Percentiles rank a stretch among this genome's conserved stretches.
phyloP scores from a whole-genome alignment of 352 stramenopile genomes.

The Phytophthora sojae region DNA sequence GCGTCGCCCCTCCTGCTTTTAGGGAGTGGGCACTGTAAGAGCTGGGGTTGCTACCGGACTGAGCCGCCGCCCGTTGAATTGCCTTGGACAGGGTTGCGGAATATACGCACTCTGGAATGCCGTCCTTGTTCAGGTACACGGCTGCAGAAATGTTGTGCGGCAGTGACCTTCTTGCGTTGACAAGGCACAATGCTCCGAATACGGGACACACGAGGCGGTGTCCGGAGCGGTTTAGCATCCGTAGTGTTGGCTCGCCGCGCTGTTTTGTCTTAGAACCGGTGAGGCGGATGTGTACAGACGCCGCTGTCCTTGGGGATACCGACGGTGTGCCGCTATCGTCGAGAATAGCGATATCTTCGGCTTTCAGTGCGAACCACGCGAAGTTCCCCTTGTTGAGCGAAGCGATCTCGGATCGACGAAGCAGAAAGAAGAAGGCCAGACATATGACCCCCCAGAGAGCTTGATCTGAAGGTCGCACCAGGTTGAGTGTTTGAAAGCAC shows the following conservation, averaged over 20 bases:
- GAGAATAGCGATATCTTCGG: neutral
- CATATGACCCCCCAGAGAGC: slow-evolving; percentile 16
- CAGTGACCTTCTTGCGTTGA: neutral
- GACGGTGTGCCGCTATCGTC: neutral
- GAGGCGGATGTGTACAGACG: neutral
- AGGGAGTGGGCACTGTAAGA: slow-evolving; percentile 8
- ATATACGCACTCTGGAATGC: neutral
- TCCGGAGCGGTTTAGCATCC: slow-evolving; percentile 6
- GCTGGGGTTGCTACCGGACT: neutral
- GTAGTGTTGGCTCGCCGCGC: neutral
- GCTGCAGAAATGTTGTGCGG: slow-evolving; percentile 3
- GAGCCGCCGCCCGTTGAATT: neutral
- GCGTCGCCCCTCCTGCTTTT: slow-evolving; percentile 3
- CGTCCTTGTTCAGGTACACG: neutral
- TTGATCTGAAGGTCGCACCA: slow-evolving; percentile 8
- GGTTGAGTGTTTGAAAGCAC: neutral
- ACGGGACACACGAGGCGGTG: slow-evolving; percentile 2
- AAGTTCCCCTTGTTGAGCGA: neutral
- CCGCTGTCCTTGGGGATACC: neutral
- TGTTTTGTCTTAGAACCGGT: slow-evolving; percentile 13
- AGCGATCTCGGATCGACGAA: slow-evolving; percentile 11
- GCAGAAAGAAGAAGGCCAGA: slow-evolving; percentile 24
- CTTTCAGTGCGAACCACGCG: slow-evolving; percentile 10
- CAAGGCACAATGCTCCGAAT: neutral
- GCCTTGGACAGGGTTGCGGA: neutral